Evolutionary conservation across 192 early-diverging fungal species (phyloP).

Genomic region (Rhizophagus sp.): DNA sequence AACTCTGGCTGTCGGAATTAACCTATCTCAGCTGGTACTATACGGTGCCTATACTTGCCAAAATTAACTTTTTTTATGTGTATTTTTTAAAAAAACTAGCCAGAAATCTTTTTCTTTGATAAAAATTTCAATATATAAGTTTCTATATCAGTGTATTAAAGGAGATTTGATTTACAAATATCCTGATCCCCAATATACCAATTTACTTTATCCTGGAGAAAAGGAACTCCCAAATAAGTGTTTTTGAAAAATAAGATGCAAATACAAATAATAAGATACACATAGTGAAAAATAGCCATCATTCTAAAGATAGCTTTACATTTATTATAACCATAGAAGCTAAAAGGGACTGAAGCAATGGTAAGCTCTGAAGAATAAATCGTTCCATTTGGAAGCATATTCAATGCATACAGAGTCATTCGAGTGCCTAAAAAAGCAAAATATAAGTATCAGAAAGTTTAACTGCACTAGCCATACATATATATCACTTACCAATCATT

Average conservation of each 20-base stretch:
- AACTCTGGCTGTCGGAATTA: no score
- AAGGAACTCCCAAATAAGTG: constrained; percentile 11
- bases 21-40: no score
- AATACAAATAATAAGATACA: constrained; percentile 23
- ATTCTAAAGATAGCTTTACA: constrained; percentile 21
- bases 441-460: constrained; percentile 27
- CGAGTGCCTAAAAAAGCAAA: constrained; percentile 22
- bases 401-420: constrained; percentile 21
- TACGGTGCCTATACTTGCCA: no score
- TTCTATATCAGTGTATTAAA: no score
- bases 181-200: no score
- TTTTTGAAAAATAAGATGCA: not conserved
- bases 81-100: no score
- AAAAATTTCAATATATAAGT: no score
- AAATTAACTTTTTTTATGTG: no score
- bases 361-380: constrained; percentile 22
- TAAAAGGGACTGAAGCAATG: constrained; percentile 17
- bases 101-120: no score
- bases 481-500: constrained; percentile 25
- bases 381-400: constrained; percentile 30
- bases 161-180: no score
- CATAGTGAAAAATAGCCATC: constrained; percentile 33
- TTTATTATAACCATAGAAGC: constrained; percentile 21
- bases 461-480: not conserved
- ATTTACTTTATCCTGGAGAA: constrained; percentile 26